Evolutionary conservation across 305 asterid species (phyloP).

Genomic region (Fraxinus latifolia): DNA sequence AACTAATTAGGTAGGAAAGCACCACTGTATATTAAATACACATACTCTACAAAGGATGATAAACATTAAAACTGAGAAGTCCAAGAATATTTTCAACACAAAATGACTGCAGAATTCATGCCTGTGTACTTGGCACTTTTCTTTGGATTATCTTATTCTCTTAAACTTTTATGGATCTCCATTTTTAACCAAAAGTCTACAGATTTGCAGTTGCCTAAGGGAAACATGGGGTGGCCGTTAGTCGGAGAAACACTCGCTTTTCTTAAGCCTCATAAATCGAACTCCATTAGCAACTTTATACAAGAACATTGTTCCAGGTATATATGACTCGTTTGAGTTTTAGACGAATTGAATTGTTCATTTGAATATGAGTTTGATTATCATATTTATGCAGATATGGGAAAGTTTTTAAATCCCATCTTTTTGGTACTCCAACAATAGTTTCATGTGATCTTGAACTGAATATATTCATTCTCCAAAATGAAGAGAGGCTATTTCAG

Average conservation of each 20-base stretch:
- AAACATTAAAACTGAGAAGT: neutral
- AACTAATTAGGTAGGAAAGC: no score
- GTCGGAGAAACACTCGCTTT: conserved; percentile 67
- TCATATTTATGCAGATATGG: conserved; percentile 47
- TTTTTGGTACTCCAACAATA: conserved; percentile 62
- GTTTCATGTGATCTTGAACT: conserved; percentile 70
- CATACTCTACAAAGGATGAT: neutral
- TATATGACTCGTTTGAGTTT: neutral
- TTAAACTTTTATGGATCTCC: conserved; percentile 9
- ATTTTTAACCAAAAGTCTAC: conserved; percentile 12
- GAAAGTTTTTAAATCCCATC: conserved; percentile 57
- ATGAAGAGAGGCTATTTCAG: conserved; percentile 54
- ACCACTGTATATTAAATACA: neutral
- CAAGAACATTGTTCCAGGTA: conserved; percentile 50
- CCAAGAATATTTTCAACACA: neutral
- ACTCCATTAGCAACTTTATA: conserved; percentile 53
- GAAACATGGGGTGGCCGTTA: conserved; percentile 58
- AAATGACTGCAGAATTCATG: conserved; percentile 31
- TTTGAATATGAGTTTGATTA: neutral
- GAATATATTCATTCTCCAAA: conserved; percentile 54
- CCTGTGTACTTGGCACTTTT: conserved; percentile 20
- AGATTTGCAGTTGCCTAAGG: conserved; percentile 38
- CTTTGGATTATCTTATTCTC: conserved; percentile 24
- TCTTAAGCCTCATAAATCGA: conserved; percentile 62
- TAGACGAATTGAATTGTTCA: neutral